Base-by-base conservation (phyloP, 163 green algal genomes). In the Volvox carteri region DNA sequence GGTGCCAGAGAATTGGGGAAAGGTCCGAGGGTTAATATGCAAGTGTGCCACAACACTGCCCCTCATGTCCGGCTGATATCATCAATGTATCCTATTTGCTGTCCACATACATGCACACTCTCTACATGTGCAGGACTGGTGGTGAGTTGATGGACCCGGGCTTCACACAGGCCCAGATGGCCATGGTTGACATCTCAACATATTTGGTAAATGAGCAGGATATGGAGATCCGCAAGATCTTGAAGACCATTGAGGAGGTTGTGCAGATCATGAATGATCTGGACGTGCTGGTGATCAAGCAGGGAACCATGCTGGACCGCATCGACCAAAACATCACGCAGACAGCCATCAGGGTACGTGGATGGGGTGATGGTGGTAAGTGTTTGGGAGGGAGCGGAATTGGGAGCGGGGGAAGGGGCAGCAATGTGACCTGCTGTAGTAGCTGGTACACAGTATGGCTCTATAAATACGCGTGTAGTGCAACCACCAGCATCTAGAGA, bases 261-360 rank as follows among this genome's bases (percentile, higher is more conserved):
- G 94, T 95, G 33, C 94, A 98, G 93, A 97, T 99, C 92, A 99
- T 99, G 98, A 95, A 97, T 67, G 98, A 99, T 91, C 91, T 99
- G 77, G 96, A 91, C 0, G 94, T 96, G 23, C 92, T 99, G n/a
- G 98, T 99, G 14, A 98, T 99, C 50, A 98, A 99, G 86, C 98
- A 99, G 93, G 98, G 98, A 78, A 99, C 95, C 39, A 97, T 99
- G 67, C 92, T 99, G 75, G 98, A 99, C 90, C 93, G 98, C 23
- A 99, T 99, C 86, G 98, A 99, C 89, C 97, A 98, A 90, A 99
- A 99, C 93, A 96, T 99, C 87, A 92, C 97, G 73, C 90, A 98
- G 50, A 92, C 95, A 16, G 90, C 90, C 11, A 86, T 92, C 68
- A 90, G 94, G 78, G 95, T 98, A 72, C 48, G 90, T 19, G 80